Evolutionary conservation across 176 grass and related monocot genomes (phyloP), one percentile per base, ranked within the genome.

Genomic region (Zoysia pacifica): DNA sequence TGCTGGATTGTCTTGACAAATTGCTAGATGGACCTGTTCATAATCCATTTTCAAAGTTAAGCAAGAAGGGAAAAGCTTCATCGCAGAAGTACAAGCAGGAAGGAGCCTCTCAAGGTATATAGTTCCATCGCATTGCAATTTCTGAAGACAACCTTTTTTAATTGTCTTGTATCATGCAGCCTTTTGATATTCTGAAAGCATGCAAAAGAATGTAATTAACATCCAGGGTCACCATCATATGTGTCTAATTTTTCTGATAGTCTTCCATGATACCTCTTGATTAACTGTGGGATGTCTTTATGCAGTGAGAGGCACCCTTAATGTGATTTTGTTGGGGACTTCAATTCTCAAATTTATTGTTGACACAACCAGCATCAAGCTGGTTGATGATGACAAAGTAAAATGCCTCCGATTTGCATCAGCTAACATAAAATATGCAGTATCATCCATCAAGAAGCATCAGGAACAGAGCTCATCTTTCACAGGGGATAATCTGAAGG

Each of bases 261-360:
- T 71, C 77, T 75, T 81, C 16, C 37, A 5, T 73, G 19, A 19
- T 73, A 60, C 40, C 20, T 81, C 2, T 47, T 54, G 48, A 87
- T 50, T 73, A 60, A 84, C 9, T 80, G 47, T 18, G 20, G 51
- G 37, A 45, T 48, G 65, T 72, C 47, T 75, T 70, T 86, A 75
- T 79, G 60, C 85, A 81, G 81, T 78, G 72, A 82, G 59, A 87
- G 79, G 86, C 55, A 81, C 73, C 61, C 14, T 75, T 39, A 93
- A 85, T 77, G 48, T 86, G 8, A 79, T 91, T 64, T 84, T 87
- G 80, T 54, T 98, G 75, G 86, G 82, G 16, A 81, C 88, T 70
- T 67, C 84, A 76, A 68, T 98, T 75, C 88, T 98, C 51, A 89
- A 98, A 80, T 94, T 87, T 75, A 72, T 87, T 42, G 68, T 87